Percentiles rank a stretch among this genome's conserved stretches.
Evolutionary conservation across 441 rosid species (phyloP).

Genomic region (Adansonia rubrostipa): DNA sequence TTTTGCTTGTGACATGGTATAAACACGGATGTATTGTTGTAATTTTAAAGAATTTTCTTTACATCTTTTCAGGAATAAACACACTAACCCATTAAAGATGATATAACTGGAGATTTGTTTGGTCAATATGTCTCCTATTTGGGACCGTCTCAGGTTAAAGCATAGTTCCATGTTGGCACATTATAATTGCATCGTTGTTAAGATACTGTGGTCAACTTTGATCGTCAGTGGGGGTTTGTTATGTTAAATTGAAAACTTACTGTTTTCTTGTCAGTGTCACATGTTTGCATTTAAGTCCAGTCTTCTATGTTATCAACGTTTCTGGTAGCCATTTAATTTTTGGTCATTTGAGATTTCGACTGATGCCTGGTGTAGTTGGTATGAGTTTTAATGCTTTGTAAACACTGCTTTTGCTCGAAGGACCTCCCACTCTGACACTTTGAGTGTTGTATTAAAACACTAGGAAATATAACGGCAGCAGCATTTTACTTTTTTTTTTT

Average conservation of each 20-base stretch:
- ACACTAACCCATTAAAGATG: neutral
- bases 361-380: neutral
- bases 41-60: neutral
- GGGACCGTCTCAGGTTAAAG: neutral
- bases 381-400: too few relatives aligned
- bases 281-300: neutral
- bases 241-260: neutral
- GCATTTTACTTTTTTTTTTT: too few relatives aligned
- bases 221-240: neutral
- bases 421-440: too few relatives aligned
- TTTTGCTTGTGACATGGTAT: conserved; percentile 17
- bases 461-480: too few relatives aligned
- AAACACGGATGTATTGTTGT: neutral
- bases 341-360: neutral
- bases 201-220: neutral
- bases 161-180: neutral
- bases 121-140: neutral
- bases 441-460: too few relatives aligned
- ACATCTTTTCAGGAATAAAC: neutral
- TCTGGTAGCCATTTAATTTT: neutral
- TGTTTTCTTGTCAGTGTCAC: neutral
- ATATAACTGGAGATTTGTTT: neutral
- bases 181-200: neutral
- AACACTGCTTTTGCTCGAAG: too few relatives aligned
- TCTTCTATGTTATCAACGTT: neutral